Conservation (phyloP, 2,329 filamentous ascomycete species). For the Metarhizium sp. region DNA sequence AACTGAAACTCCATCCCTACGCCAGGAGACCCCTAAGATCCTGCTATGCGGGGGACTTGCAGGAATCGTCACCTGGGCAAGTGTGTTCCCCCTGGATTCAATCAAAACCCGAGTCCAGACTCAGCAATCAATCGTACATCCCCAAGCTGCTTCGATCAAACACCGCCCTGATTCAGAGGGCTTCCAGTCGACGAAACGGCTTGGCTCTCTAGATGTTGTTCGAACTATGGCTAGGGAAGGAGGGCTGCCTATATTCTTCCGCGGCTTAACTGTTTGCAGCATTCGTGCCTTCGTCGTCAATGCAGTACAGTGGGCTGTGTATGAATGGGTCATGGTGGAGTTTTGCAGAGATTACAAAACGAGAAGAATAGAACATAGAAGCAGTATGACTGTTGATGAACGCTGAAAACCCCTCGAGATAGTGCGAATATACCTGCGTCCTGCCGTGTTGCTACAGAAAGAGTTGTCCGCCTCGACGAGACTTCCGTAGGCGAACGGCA, state of each 20-base stretch:
- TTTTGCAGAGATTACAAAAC: constrained; percentile 21
- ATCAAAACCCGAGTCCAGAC: constrained; percentile 89
- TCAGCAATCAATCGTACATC: constrained; percentile 34
- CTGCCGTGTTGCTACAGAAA: no score
- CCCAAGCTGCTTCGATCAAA: background rate
- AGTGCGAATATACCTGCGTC: no score
- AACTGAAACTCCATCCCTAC: constrained; percentile 13
- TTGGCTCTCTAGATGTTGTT: constrained; percentile 54
- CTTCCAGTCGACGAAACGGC: constrained; percentile 10
- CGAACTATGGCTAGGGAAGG: constrained; percentile 55
- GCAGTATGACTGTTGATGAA: background rate
- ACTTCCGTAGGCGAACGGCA: no score
- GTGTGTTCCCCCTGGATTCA: constrained; percentile 84
- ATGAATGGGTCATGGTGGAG: constrained; percentile 75
- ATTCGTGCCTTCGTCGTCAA: constrained; percentile 85
- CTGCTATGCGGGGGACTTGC: constrained; percentile 81
- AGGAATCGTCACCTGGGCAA: constrained; percentile 80
- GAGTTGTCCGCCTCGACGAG: no score
- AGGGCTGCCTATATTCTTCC: constrained; percentile 57
- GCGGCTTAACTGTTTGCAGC: constrained; percentile 72
- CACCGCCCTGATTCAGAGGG: background rate
- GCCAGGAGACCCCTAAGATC: constrained; percentile 49
- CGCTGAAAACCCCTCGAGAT: no score
- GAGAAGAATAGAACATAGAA: background rate
- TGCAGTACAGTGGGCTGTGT: constrained; percentile 84